phyloP scores from a whole-genome alignment of 176 grass and related monocot species.

The Rhynchospora tenuis region DNA sequence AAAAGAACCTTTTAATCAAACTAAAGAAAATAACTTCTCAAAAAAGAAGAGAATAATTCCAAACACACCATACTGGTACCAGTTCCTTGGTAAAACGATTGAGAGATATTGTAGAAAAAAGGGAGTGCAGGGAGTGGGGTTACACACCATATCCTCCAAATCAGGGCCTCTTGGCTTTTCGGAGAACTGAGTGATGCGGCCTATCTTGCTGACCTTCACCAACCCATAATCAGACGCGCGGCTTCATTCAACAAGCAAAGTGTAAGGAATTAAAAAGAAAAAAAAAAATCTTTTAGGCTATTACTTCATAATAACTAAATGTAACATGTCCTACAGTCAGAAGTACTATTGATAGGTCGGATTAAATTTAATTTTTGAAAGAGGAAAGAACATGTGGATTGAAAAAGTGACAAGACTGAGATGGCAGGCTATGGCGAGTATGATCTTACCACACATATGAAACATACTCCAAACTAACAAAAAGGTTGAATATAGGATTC shows the following conservation, averaged over 20 bases:
- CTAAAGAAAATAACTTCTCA: background rate
- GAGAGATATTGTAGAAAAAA: background rate
- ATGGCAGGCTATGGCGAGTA: background rate
- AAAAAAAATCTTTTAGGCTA: background rate
- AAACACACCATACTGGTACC: background rate
- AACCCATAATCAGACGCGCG: constrained; percentile 75
- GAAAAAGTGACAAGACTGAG: background rate
- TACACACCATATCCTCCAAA: constrained; percentile 58
- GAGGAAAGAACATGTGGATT: background rate
- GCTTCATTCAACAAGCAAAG: constrained; percentile 30
- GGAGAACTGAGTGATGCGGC: constrained; percentile 47
- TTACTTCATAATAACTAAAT: background rate
- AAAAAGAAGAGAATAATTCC: background rate
- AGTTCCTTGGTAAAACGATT: background rate
- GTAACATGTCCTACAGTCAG: background rate
- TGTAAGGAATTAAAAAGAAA: constrained; percentile 20
- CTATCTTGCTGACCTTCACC: constrained; percentile 55
- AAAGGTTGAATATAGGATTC: background rate
- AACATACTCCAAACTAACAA: background rate
- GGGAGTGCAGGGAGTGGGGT: background rate
- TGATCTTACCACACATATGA: background rate
- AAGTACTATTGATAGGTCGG: background rate
- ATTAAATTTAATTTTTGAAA: background rate
- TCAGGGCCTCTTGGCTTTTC: constrained; percentile 62
- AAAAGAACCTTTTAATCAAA: background rate